Evolutionary conservation across 805 yeast species (phyloP), one percentile per base, ranked within the genome.

Genomic region (Lipomyces chichibuensis): DNA sequence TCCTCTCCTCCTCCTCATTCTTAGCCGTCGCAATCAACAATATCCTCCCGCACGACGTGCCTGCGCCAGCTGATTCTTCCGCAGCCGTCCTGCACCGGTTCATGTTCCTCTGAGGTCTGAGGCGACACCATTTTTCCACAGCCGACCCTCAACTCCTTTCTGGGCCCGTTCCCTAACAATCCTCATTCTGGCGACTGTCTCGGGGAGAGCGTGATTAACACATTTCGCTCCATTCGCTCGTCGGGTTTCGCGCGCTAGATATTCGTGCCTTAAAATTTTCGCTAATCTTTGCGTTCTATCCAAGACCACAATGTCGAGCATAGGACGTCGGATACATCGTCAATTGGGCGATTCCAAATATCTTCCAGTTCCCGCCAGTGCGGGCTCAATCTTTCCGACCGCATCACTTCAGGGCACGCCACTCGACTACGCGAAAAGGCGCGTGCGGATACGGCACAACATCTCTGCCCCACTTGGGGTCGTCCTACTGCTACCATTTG

Each of bases 381-480:
- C 33, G 25, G 56, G 29, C 56, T 52, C 29, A n/a, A 9, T 29
- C 29, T 25, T 52, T 52, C 56, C 56, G 56, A 14, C 56, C 4
- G 32, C 43, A 17, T 29, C 37, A 13, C 27, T 33, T 5, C n/a
- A 52, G 32, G 33, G 33, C 8, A 52, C n/a, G 55, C 55, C 55
- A 29, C 33, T 59, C 23, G 65, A 59, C 17, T 46, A 60, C n/a
- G 66, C 67, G 23, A 59, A 62, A 33, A 39, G 37, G 55, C 70
- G 71, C n/a, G 70, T 69, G 27, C 67, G 71, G 29, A 52, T 69
- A 55, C 62, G 66, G 35, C 63, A 54, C 49, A 59, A 59, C 51
- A 27, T 67, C 25, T 63, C 64, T n/a, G 58, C 65, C 23, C 71
- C 71, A 0, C 58, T 69, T 27, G 63, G 62, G 29, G 65, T 33